Percentiles rank a stretch among this genome's conserved stretches.
Conservation (phyloP, 2,329 filamentous ascomycete genomes). For the Septoria linicola region DNA sequence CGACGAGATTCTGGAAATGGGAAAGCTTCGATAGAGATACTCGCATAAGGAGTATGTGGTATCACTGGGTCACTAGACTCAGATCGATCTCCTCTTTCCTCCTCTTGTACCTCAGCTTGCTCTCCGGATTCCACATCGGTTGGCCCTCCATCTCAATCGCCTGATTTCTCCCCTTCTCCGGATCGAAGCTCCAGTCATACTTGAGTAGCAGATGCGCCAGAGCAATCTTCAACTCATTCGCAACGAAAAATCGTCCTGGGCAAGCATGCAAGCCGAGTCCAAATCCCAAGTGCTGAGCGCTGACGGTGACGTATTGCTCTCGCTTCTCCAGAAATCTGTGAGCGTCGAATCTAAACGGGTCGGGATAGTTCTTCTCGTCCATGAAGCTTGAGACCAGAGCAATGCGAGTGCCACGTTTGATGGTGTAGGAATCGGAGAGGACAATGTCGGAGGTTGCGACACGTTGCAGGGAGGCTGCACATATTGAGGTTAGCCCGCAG, state of each 20-base stretch:
- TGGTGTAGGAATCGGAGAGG: conserved; percentile 30
- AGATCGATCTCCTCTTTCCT: conserved; percentile 11
- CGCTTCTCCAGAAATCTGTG: conserved; percentile 25
- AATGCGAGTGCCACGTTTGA: conserved; percentile 26
- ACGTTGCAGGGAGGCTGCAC: conserved; percentile 26
- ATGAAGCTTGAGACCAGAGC: conserved; percentile 7
- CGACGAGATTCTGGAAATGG: conserved; percentile 65
- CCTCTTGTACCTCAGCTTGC: conserved; percentile 4
- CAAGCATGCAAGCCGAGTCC: conserved; percentile 36
- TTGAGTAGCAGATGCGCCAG: conserved; percentile 35
- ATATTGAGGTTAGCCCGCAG: conserved; percentile 2
- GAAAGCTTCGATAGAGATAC: neutral
- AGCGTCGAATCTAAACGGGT: conserved; percentile 25
- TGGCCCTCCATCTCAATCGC: neutral
- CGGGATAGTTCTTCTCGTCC: conserved; percentile 21
- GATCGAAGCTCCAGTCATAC: conserved; percentile 35
- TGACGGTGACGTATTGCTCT: conserved; percentile 16
- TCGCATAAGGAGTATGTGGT: no score
- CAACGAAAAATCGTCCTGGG: conserved; percentile 27
- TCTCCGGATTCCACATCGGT: neutral
- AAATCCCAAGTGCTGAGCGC: conserved; percentile 29
- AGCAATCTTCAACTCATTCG: conserved; percentile 36
- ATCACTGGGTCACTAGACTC: neutral
- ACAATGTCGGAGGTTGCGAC: conserved; percentile 22
- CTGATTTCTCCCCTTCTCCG: neutral